Conservation (phyloP, 768 basidiomycete species). For the Lentinus brumalis region DNA sequence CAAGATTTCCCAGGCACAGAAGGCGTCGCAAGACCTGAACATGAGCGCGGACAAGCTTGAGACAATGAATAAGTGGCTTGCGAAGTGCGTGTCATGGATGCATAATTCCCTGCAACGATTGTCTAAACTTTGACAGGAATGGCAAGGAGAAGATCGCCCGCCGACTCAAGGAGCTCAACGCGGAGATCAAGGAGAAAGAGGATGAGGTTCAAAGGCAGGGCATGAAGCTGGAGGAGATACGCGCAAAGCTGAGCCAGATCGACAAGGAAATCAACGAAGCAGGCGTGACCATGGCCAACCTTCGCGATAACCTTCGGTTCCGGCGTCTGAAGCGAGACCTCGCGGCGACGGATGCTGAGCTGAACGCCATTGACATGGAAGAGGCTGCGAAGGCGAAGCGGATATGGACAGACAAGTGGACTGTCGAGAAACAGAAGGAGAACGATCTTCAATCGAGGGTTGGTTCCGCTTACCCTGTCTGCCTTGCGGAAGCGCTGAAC, state of each 20-base stretch:
- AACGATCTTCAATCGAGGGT: constrained; percentile 72
- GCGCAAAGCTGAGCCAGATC: constrained; percentile 53
- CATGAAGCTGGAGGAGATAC: constrained; percentile 42
- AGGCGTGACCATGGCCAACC: constrained; percentile 65
- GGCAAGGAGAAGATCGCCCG: constrained; percentile 66
- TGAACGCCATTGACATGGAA: constrained; percentile 80
- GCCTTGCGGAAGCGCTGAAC: not conserved
- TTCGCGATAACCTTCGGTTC: constrained; percentile 83
- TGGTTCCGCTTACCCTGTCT: constrained; percentile 15
- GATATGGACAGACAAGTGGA: constrained; percentile 83
- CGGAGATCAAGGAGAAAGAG: constrained; percentile 52
- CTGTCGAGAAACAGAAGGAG: constrained; percentile 70
- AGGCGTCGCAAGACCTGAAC: constrained; percentile 63
- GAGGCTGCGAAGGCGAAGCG: constrained; percentile 81
- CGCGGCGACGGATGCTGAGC: constrained; percentile 63
- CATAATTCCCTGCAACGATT: not conserved
- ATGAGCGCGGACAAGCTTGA: constrained; percentile 63
- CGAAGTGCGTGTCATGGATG: constrained; percentile 50
- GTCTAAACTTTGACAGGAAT: constrained; percentile 53
- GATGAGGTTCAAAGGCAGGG: constrained; percentile 45
- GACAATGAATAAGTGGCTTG: constrained; percentile 60
- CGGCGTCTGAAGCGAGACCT: constrained; percentile 71
- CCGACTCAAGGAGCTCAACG: constrained; percentile 58
- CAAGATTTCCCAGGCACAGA: constrained; percentile 55
- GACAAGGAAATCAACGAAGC: constrained; percentile 82